Evolutionary conservation across 2,329 filamentous ascomycete genomes (phyloP).

Genomic region (Bipolaris victoriae): DNA sequence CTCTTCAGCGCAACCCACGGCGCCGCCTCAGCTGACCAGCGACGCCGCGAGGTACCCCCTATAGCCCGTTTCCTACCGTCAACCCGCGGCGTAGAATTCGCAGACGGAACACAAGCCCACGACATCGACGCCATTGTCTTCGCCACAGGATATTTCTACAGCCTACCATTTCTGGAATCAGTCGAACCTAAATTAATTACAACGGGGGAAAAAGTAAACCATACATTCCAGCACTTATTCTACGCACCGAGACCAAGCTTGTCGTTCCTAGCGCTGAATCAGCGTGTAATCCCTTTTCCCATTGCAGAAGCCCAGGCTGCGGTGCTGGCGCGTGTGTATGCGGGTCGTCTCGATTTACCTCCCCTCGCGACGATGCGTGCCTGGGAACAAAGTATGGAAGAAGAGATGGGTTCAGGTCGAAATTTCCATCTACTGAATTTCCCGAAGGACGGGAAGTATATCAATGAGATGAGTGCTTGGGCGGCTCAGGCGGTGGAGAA

Average conservation of each 20-base stretch:
- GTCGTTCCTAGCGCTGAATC: conserved; percentile 75
- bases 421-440: conserved; percentile 63
- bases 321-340: conserved; percentile 77
- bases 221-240: conserved; percentile 81
- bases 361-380: conserved; percentile 65
- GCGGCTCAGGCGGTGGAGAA: conserved; percentile 53
- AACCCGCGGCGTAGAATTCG: conserved; percentile 68
- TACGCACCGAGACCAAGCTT: conserved; percentile 77
- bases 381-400: conserved; percentile 64
- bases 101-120: conserved; percentile 67
- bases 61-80: conserved; percentile 62
- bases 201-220: conserved; percentile 71
- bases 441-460: conserved; percentile 70
- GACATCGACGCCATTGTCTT: conserved; percentile 80
- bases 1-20: conserved; percentile 24
- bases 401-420: conserved; percentile 55
- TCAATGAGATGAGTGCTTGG: conserved; percentile 73
- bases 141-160: conserved; percentile 89
- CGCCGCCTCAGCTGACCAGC: conserved; percentile 37
- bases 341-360: conserved; percentile 72
- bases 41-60: conserved; percentile 62
- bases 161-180: conserved; percentile 73
- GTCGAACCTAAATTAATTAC: conserved; percentile 65
- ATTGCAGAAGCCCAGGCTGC: conserved; percentile 80
- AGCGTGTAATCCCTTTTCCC: conserved; percentile 88